These are phyloP conservation scores for Trichoderma arundinaceum DNA, from an alignment of 2,329 filamentous ascomycete species.

Conservation along the genomic window DNA sequence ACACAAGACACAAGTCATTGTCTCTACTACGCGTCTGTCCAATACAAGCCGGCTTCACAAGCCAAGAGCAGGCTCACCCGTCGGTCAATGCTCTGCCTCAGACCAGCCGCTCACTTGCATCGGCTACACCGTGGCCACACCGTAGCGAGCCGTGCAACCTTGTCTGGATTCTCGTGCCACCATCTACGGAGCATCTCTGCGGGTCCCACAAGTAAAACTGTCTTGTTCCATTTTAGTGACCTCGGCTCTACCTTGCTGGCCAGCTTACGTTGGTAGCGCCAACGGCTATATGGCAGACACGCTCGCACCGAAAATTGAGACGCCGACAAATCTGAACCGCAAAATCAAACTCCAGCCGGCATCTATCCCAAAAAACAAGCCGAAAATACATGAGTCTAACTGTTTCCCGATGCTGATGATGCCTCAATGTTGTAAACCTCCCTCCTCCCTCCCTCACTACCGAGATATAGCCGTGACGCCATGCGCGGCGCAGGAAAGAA, in stretches of 20 bases:
- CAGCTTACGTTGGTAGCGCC: slow-evolving; percentile 12
- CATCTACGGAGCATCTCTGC: no score
- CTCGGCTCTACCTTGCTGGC: slow-evolving; percentile 13
- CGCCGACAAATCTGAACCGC: not conserved
- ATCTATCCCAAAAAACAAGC: slow-evolving; percentile 23
- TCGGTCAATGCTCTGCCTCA: no score
- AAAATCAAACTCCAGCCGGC: slow-evolving; percentile 18
- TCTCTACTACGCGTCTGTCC: no score
- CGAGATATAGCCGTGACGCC: slow-evolving; percentile 15
- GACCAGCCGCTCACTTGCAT: no score
- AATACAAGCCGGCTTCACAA: no score
- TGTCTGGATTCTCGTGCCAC: no score
- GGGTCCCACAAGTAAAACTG: no score
- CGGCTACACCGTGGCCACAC: no score
- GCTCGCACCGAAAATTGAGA: slow-evolving; percentile 2
- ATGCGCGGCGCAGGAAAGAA: slow-evolving; percentile 9
- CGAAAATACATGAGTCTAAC: slow-evolving; percentile 30
- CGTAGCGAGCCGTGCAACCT: no score
- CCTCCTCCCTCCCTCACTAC: not conserved
- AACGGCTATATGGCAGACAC: slow-evolving; percentile 20
- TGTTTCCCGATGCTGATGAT: slow-evolving; percentile 26
- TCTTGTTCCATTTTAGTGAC: slow-evolving; percentile 14
- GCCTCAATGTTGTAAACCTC: slow-evolving; percentile 20
- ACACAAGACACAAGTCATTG: no score
- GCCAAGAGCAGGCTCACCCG: no score